Conservation (phyloP, 192 early-diverging fungal genomes). For the Phlyctochytrium bullatum region DNA sequence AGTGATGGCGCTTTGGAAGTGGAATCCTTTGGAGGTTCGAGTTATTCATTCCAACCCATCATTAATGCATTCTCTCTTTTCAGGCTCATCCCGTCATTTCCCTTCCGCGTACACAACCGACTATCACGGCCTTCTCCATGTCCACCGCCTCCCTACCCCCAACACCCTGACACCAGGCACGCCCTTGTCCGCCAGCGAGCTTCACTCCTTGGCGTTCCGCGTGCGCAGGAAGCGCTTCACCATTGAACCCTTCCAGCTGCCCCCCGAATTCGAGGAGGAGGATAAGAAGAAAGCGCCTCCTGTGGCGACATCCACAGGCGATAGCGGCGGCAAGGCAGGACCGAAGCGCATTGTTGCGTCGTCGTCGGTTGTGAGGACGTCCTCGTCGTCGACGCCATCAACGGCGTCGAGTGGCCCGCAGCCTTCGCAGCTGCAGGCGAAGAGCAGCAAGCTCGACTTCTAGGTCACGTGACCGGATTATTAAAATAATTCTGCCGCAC, state of each 20-base stretch:
- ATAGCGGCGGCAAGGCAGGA: too few species aligned
- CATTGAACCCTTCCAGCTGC: conserved; percentile 89
- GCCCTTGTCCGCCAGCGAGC: conserved; percentile 12
- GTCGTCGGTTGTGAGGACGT: too few species aligned
- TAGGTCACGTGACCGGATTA: too few species aligned
- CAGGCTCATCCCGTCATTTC: conserved; percentile 23
- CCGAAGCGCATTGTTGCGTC: too few species aligned
- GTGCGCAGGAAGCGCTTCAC: conserved; percentile 85
- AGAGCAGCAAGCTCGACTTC: too few species aligned
- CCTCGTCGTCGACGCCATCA: too few species aligned
- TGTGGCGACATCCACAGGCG: too few species aligned
- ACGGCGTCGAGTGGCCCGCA: too few species aligned
- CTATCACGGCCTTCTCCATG: conserved; percentile 88
- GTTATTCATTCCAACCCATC: neutral
- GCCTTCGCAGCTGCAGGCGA: too few species aligned
- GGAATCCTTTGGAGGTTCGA: conserved; percentile 78
- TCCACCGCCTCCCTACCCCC: conserved; percentile 74
- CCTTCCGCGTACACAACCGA: conserved; percentile 57
- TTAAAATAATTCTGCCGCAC: too few species aligned
- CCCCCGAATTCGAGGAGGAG: conserved; percentile 83
- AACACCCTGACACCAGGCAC: conserved; percentile 73
- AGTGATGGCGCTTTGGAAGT: conserved; percentile 86
- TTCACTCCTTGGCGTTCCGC: conserved; percentile 74
- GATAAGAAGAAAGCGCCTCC: too few species aligned
- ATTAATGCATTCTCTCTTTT: neutral